Evolutionary conservation across 2,329 filamentous ascomycete species (phyloP).

Genomic region (Botrytis tulipae): DNA sequence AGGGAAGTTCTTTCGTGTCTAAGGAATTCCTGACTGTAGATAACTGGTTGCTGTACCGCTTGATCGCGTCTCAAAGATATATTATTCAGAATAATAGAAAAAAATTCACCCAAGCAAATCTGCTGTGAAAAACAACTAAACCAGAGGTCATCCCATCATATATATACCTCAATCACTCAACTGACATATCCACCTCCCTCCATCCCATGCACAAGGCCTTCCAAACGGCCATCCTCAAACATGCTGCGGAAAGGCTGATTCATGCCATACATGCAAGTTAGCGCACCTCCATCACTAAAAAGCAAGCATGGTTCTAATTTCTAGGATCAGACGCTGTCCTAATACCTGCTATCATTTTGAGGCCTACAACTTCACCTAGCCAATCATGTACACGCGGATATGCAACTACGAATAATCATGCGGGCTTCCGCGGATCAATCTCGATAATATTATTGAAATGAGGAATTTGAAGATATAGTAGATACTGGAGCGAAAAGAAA

Average conservation of each 20-base stretch:
- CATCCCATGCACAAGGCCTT: not conserved
- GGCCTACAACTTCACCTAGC: not conserved
- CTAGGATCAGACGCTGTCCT: no score
- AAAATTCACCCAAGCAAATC: not conserved
- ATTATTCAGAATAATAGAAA: not conserved
- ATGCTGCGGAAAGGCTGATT: constrained; percentile 1
- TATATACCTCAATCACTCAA: not conserved
- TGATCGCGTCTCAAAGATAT: not conserved
- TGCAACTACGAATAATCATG: not conserved
- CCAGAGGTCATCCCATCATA: not conserved
- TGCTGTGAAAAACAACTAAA: not conserved
- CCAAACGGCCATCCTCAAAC: not conserved
- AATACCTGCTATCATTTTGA: not conserved
- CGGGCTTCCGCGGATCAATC: not conserved
- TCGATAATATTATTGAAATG: not conserved
- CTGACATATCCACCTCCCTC: not conserved
- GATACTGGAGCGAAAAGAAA: no score
- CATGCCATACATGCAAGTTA: not conserved
- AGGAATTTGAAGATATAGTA: not conserved
- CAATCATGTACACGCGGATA: not conserved
- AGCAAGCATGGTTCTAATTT: not conserved
- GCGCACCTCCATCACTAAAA: not conserved
- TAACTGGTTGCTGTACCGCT: not conserved
- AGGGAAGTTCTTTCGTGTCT: not conserved
- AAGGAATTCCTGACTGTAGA: not conserved